Base-by-base conservation (phyloP, 805 yeast species). In the Peterozyma toletana region DNA sequence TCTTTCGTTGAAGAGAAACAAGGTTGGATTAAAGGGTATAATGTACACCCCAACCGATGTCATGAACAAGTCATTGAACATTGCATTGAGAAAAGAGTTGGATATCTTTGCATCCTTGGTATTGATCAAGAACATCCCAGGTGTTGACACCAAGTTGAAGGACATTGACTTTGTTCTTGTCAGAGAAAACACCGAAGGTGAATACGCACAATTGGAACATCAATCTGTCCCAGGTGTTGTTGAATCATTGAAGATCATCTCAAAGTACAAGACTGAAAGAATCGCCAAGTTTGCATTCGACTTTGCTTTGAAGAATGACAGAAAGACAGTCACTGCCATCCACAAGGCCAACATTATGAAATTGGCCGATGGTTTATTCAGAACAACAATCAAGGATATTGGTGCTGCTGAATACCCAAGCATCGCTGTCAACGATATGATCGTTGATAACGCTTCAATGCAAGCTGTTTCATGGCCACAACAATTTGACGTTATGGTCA, bases 331-430 rank as follows among this genome's bases (percentile, higher is more conserved):
- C 50, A 89, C 97, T 43, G 96, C 96, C 55, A 93, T 91, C 62
- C 99, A 91, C 82, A 91, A 91, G 74, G 99, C 99, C 55, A 93
- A 93, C 78, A 91, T 91, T 62, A 91, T 91, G 99, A 91, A 91
- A 75, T 80, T 89, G 63, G 96, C 96, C 66, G 99, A 91, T 66
- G 99, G 99, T 69, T 78, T 91, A 60, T 91, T 93, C 80, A 87
- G 96, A 77, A 78, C 83, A 68, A 89, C 96, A 53, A 86, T 91
- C 57, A 82, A 88, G 67, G 84, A 83, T 55, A 81, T 93, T 53
- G 90, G 88, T 61, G 84, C 78, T 52, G 81, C 79, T 57, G 91
- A 85, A 68, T 86, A 86, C 71, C 95, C 95, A 53, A 83, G 82
- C 48, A 78, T 91, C 53, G 77, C 75, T 50, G 87, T 83, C 56